Evolutionary conservation across 2,329 filamentous ascomycete species (phyloP).

Genomic region (Arthroderma uncinatum): DNA sequence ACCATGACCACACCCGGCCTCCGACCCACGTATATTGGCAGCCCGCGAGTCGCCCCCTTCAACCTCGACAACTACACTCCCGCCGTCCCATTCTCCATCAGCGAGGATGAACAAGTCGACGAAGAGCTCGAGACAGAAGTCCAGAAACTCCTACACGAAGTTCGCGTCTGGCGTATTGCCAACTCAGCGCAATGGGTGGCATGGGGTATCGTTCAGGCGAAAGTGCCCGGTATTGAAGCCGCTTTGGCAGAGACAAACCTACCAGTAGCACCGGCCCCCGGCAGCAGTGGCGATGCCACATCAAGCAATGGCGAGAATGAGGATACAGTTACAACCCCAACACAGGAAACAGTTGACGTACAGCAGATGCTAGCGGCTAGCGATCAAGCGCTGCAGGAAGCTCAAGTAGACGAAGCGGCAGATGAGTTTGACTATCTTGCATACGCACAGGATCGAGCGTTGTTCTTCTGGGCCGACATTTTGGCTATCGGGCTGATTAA

Average conservation of each 20-base stretch:
- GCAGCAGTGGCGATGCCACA: slow-evolving; percentile 7
- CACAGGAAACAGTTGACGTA: slow-evolving; percentile 17
- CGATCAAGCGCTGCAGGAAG: slow-evolving; percentile 17
- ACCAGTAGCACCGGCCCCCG: slow-evolving; percentile 8
- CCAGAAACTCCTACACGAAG: slow-evolving; percentile 62
- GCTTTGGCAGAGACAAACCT: slow-evolving; percentile 13
- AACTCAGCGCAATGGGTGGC: slow-evolving; percentile 87
- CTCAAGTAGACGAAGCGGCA: slow-evolving; percentile 44
- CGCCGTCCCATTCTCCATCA: slow-evolving; percentile 25
- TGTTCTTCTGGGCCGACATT: slow-evolving; percentile 93
- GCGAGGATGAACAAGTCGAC: slow-evolving; percentile 53
- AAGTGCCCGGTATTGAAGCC: slow-evolving; percentile 60
- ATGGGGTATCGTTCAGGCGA: slow-evolving; percentile 94
- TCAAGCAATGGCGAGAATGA: slow-evolving; percentile 5
- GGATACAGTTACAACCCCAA: slow-evolving; percentile 2
- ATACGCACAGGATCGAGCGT: slow-evolving; percentile 79
- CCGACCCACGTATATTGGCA: slow-evolving; percentile 22
- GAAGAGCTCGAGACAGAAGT: slow-evolving; percentile 57
- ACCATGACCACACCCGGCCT: slow-evolving; percentile 7
- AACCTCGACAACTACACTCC: slow-evolving; percentile 66
- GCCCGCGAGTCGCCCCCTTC: slow-evolving; percentile 47
- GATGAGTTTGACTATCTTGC: slow-evolving; percentile 87
- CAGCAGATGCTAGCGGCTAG: slow-evolving; percentile 18
- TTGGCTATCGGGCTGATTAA: slow-evolving; percentile 63
- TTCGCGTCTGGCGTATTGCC: slow-evolving; percentile 71